These are phyloP conservation scores for Colletotrichum karsti DNA, from an alignment of 2,329 filamentous ascomycete species.

Conservation along the genomic window DNA sequence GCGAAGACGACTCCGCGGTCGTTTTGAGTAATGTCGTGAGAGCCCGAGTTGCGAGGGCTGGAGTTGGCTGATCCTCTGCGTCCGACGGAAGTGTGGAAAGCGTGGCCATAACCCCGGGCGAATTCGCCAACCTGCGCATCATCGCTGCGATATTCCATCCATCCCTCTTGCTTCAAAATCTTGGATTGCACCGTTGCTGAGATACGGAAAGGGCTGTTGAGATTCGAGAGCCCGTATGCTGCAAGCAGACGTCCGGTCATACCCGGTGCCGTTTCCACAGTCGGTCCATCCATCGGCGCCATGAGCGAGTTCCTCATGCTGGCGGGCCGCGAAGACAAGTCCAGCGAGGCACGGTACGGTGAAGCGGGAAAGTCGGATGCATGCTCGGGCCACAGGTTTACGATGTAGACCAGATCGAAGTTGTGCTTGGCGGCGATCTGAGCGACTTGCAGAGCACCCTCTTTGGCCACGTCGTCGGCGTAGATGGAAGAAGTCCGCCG, in stretches of 20 bases:
- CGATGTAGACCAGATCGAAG: constrained; percentile 67
- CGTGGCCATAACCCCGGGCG: constrained; percentile 60
- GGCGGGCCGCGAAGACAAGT: constrained; percentile 28
- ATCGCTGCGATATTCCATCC: constrained; percentile 61
- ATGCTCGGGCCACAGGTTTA: constrained; percentile 63
- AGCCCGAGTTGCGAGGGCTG: constrained; percentile 13
- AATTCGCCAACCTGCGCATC: constrained; percentile 53
- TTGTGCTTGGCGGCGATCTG: constrained; percentile 64
- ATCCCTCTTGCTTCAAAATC: constrained; percentile 57
- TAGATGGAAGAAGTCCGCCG: constrained; percentile 21
- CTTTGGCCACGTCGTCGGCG: constrained; percentile 28
- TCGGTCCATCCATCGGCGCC: constrained; percentile 18
- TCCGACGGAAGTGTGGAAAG: constrained; percentile 57
- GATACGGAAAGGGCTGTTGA: constrained; percentile 61
- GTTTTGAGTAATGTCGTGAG: constrained; percentile 32
- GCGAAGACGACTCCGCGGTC: constrained; percentile 66
- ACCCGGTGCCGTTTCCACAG: constrained; percentile 29
- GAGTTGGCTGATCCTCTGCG: constrained; percentile 2
- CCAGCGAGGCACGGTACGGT: constrained; percentile 30
- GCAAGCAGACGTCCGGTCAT: constrained; percentile 62
- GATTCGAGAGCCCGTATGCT: constrained; percentile 60
- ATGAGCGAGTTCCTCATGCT: constrained; percentile 21
- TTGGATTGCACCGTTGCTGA: constrained; percentile 57
- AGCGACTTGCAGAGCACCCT: constrained; percentile 50
- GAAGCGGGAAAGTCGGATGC: constrained; percentile 17